Conservation (phyloP, 306 rosid species). For the Vigna angularis region DNA sequence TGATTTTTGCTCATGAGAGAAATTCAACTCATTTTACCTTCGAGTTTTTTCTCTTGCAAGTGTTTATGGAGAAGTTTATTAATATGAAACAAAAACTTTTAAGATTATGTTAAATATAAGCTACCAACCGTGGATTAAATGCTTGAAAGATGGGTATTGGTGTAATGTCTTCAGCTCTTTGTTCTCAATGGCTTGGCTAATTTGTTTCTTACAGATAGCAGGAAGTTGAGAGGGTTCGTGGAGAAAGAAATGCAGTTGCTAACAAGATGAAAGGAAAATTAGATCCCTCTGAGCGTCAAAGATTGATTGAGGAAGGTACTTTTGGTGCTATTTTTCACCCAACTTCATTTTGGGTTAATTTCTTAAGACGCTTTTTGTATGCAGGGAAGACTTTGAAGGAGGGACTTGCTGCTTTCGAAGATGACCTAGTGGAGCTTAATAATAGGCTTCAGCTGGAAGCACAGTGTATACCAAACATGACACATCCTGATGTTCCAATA, state of each 20-base stretch:
- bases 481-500: slow-evolving; percentile 90
- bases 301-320: slow-evolving; percentile 86
- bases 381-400: slow-evolving; percentile 94
- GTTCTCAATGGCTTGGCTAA: slow-evolving; percentile 70
- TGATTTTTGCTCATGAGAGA: not conserved
- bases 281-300: slow-evolving; percentile 80
- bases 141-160: slow-evolving; percentile 5
- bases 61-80: too few relatives aligned
- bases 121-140: slow-evolving; percentile 8
- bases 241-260: slow-evolving; percentile 88
- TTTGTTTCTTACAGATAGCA: slow-evolving; percentile 82
- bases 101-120: not conserved
- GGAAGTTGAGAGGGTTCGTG: slow-evolving; percentile 97
- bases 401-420: slow-evolving; percentile 77
- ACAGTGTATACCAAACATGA: slow-evolving; percentile 82
- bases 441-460: slow-evolving; percentile 93
- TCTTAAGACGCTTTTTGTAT: slow-evolving; percentile 13
- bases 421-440: slow-evolving; percentile 75
- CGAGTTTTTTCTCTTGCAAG: too few relatives aligned
- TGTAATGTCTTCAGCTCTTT: slow-evolving; percentile 25
- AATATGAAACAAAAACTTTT: too few relatives aligned
- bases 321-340: slow-evolving; percentile 26
- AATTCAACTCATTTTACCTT: not conserved
- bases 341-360: slow-evolving; percentile 13
- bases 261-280: slow-evolving; percentile 95